Evolutionary conservation across 176 grass and related monocot species (phyloP).

Genomic region (Zizania latifolia): DNA sequence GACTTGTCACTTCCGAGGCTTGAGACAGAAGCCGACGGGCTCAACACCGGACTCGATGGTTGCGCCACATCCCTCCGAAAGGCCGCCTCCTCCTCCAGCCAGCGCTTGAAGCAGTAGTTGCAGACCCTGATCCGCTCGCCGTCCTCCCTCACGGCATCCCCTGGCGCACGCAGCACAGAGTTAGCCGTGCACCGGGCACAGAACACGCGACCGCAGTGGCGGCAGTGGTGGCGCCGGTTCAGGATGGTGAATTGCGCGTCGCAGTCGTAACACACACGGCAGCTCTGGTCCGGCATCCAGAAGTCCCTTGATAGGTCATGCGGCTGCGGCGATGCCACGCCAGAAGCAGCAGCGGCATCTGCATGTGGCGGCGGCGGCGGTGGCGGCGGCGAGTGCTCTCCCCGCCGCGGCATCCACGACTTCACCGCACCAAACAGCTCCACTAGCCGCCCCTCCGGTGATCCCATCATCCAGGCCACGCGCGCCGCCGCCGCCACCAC

Average conservation of each 20-base stretch:
- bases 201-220: constrained; percentile 90
- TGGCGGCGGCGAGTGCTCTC: constrained; percentile 41
- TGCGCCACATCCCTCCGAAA: constrained; percentile 16
- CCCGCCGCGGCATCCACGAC: constrained; percentile 74
- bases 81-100: constrained; percentile 41
- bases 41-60: constrained; percentile 39
- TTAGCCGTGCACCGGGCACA: constrained; percentile 84
- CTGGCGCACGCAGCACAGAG: constrained; percentile 44
- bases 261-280: constrained; percentile 93
- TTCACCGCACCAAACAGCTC: constrained; percentile 63
- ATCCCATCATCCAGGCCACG: constrained; percentile 59
- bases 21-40: constrained; percentile 45
- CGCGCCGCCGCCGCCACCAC: constrained; percentile 29
- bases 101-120: constrained; percentile 77
- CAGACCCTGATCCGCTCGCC: constrained; percentile 81
- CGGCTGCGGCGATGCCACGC: constrained; percentile 1
- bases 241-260: constrained; percentile 87
- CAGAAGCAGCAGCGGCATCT: background rate
- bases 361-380: background rate
- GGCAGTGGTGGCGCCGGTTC: constrained; percentile 91
- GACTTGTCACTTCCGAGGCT: constrained; percentile 68
- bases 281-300: constrained; percentile 99
- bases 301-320: constrained; percentile 67
- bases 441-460: constrained; percentile 54
- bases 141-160: constrained; percentile 45